These are phyloP conservation scores for Macrotyloma uniflorum DNA, from an alignment of 306 rosid genomes.

Conservation along the genomic window DNA sequence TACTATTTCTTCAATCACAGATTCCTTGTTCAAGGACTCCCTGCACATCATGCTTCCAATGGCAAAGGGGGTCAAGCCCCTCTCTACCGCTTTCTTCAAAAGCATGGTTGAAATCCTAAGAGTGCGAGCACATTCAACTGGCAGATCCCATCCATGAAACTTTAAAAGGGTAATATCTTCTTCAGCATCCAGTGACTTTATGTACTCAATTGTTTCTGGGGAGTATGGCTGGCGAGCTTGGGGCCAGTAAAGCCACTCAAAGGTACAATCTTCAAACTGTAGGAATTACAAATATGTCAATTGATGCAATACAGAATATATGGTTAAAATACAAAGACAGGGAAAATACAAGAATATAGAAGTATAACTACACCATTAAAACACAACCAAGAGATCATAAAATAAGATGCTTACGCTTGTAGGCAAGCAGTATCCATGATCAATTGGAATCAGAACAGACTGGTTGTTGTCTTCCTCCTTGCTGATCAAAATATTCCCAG, in stretches of 20 bases:
- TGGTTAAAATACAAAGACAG: background rate
- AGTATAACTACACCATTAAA: slow-evolving; percentile 20
- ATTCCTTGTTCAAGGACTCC: slow-evolving; percentile 68
- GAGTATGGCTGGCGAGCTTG: slow-evolving; percentile 79
- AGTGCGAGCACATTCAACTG: slow-evolving; percentile 74
- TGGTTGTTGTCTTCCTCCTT: slow-evolving; percentile 51
- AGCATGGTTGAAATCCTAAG: slow-evolving; percentile 87
- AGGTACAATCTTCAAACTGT: slow-evolving; percentile 95
- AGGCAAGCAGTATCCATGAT: slow-evolving; percentile 95
- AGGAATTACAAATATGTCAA: slow-evolving; percentile 38
- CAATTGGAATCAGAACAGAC: slow-evolving; percentile 75
- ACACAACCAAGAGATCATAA: slow-evolving; percentile 17
- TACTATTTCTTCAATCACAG: slow-evolving; percentile 76
- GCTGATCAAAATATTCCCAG: slow-evolving; percentile 77
- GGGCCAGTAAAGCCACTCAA: slow-evolving; percentile 97
- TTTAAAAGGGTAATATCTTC: slow-evolving; percentile 74
- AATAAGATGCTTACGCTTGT: slow-evolving; percentile 62
- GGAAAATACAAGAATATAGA: background rate
- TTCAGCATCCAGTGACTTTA: slow-evolving; percentile 74
- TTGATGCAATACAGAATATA: background rate
- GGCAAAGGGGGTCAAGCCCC: slow-evolving; percentile 71
- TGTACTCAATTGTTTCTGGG: slow-evolving; percentile 60
- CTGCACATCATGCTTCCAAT: slow-evolving; percentile 85
- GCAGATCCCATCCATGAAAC: slow-evolving; percentile 86
- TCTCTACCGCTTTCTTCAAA: slow-evolving; percentile 79